Evolutionary conservation across 1,139 yeast genomes (phyloP), one percentile per base, ranked within the genome.

Genomic region (Pichia inconspicua): DNA sequence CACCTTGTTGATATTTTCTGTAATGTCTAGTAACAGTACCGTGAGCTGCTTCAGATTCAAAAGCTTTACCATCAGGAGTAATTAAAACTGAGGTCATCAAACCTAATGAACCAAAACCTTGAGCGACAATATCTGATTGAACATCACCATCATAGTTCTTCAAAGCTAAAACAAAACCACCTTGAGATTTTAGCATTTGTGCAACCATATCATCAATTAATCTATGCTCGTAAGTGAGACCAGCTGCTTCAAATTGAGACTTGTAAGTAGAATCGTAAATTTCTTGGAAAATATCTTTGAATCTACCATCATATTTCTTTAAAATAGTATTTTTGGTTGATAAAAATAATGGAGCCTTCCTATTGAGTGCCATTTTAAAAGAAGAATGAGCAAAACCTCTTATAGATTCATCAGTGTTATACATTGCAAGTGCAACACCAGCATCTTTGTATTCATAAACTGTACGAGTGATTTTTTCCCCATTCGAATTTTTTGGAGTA

Each of bases 121-220:
- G 97, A 40, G 97, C 97, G 52, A 90, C 96, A 61, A 90, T 87
- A 67, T 90, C 97, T 31, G 95, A 84, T 71, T 89, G 95, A 51
- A 90, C 97, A 65, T 90, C 97, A 67, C 97, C 97, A 66, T 90
- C 97, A 70, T 90, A 90, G 74, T 90, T 90, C 75, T 90, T 90
- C 80, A 90, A 78, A 48, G 97, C 97, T 72, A 90, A 82, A 59
- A 90, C 84, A 69, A 77, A 90, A 15, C 97, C 97, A 60, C 97
- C 97, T 66, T 80, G 80, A 47, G 96, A 87, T 73, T 90, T 90
- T 68, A 90, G 73, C 96, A 90, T 90, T 73, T 90, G 97, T 25
- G 97, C 97, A 53, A 90, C 97, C 97, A 90, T 90, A 67, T 90
- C 97, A 69, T 90, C 97, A 59, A 90, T 90, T 64, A 90, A 75